Percentiles rank a stretch among this genome's conserved stretches.
These are phyloP conservation scores for Dinochytrium kinnereticum DNA, from an alignment of 371 early-diverging fungal genomes.

Conservation along the genomic window DNA sequence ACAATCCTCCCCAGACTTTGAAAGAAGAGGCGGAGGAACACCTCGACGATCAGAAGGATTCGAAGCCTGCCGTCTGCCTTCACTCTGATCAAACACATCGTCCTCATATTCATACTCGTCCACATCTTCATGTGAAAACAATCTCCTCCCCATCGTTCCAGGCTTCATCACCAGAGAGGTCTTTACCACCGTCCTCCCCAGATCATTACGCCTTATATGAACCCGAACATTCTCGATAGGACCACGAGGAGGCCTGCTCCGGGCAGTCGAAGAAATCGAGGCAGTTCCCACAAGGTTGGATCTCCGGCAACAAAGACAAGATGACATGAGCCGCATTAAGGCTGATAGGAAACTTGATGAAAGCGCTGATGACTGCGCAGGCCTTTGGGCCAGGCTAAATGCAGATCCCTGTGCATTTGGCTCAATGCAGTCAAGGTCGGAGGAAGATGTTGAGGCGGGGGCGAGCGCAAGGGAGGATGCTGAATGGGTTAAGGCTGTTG, in stretches of 20 bases:
- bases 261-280: neutral
- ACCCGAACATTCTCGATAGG: slow-evolving; percentile 13
- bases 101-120: slow-evolving; percentile 16
- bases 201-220: slow-evolving; percentile 5
- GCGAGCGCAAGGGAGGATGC: neutral
- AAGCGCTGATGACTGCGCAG: too few species aligned
- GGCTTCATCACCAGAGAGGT: slow-evolving; percentile 1
- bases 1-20: neutral
- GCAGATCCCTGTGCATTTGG: too few species aligned
- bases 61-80: neutral
- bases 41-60: neutral
- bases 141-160: slow-evolving; percentile 8
- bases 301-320: neutral
- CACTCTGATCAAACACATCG: slow-evolving; percentile 20
- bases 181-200: slow-evolving; percentile 13
- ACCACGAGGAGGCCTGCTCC: neutral
- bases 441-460: neutral
- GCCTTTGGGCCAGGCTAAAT: too few species aligned
- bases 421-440: neutral
- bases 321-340: neutral
- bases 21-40: slow-evolving; percentile 1
- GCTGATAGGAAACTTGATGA: too few species aligned
- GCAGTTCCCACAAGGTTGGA: neutral
- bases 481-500: neutral
- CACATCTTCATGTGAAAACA: slow-evolving; percentile 7